These are phyloP conservation scores for Kazachstania taianensis DNA, from an alignment of 805 yeast species.

Conservation along the genomic window DNA sequence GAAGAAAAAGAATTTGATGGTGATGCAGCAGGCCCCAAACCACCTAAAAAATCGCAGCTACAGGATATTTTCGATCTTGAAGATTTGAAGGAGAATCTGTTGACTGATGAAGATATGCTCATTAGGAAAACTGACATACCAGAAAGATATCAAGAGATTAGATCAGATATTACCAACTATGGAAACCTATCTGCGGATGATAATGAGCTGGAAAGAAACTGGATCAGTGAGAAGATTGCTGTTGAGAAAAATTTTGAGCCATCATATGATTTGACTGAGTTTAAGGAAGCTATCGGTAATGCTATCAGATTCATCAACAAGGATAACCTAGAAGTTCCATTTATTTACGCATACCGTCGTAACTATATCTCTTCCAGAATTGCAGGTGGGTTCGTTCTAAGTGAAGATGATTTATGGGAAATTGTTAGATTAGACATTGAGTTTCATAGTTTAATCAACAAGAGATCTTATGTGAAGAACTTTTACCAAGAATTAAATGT, in stretches of 20 bases:
- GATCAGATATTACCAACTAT: slow-evolving; percentile 53
- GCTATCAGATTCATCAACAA: slow-evolving; percentile 62
- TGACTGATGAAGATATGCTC: slow-evolving; percentile 84
- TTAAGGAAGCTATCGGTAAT: slow-evolving; percentile 59
- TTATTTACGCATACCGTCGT: slow-evolving; percentile 90
- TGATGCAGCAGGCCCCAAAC: slow-evolving; percentile 25
- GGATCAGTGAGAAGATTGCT: slow-evolving; percentile 64
- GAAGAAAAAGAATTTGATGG: slow-evolving; percentile 28
- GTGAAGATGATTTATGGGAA: slow-evolving; percentile 87
- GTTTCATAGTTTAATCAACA: slow-evolving; percentile 73
- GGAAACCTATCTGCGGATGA: slow-evolving; percentile 58
- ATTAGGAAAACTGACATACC: slow-evolving; percentile 85
- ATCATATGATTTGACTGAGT: slow-evolving; percentile 37
- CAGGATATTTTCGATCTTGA: slow-evolving; percentile 91
- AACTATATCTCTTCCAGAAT: slow-evolving; percentile 53
- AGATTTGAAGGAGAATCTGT: slow-evolving; percentile 80
- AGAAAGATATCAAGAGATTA: slow-evolving; percentile 76
- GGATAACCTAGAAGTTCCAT: slow-evolving; percentile 84
- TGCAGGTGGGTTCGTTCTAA: slow-evolving; percentile 37
- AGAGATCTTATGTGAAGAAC: slow-evolving; percentile 51
- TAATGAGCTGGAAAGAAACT: slow-evolving; percentile 58
- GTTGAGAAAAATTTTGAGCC: slow-evolving; percentile 42
- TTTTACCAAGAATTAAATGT: slow-evolving; percentile 44
- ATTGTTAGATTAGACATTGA: slow-evolving; percentile 79
- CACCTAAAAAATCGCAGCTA: slow-evolving; percentile 34